Conservation (phyloP, 345 rosid genomes). For the Citrus trifoliata region DNA sequence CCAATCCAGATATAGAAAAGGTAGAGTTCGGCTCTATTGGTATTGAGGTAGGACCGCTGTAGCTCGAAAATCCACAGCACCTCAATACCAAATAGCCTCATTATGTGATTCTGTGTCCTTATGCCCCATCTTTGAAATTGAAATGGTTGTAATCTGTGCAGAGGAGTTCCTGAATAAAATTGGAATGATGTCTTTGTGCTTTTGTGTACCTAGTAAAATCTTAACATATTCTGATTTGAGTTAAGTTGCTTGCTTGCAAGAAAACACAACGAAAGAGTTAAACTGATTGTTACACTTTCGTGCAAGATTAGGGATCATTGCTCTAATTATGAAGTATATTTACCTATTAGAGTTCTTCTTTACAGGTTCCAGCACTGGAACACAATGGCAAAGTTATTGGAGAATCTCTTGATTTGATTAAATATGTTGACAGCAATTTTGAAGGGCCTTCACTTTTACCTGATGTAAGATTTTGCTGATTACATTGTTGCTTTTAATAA, state of each 20-base stretch:
- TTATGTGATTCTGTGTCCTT: background rate
- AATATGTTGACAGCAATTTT: slow-evolving; percentile 74
- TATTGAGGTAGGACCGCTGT: too few species aligned
- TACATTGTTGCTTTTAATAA: background rate
- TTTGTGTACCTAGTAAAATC: too few species aligned
- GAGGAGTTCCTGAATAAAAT: too few species aligned
- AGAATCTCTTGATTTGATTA: slow-evolving; percentile 81
- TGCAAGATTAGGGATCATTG: background rate
- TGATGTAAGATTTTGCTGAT: slow-evolving; percentile 32
- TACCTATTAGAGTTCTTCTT: background rate
- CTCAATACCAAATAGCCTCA: too few species aligned
- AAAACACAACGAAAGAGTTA: background rate
- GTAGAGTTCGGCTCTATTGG: background rate
- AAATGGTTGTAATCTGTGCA: too few species aligned
- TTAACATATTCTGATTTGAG: too few species aligned
- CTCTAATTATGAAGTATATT: background rate
- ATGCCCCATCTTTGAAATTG: too few species aligned
- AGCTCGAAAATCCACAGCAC: accelerated
- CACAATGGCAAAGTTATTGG: slow-evolving; percentile 86
- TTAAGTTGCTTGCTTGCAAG: too few species aligned
- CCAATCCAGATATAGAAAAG: background rate
- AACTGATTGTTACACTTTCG: background rate
- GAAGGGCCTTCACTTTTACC: slow-evolving; percentile 80
- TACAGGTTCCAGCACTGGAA: slow-evolving; percentile 84
- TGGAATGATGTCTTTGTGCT: too few species aligned